Evolutionary conservation across 75 land plant species (phyloP).

Genomic region (Selaginella tamariscina): DNA sequence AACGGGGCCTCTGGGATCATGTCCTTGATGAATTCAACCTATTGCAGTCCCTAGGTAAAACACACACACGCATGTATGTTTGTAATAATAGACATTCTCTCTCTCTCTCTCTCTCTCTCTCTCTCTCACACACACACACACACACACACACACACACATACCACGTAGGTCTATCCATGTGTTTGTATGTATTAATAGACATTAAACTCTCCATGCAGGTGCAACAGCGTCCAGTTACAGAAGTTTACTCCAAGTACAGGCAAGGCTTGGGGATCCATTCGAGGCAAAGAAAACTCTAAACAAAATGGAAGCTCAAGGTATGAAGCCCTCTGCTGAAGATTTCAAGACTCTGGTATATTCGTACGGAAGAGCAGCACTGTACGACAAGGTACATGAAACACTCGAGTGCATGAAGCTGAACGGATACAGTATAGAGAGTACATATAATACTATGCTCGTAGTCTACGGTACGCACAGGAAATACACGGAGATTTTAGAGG

Average conservation of each 20-base stretch:
- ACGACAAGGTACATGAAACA: slow-evolving; percentile 39
- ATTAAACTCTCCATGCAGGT: slow-evolving; percentile 13
- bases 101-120: too few species aligned
- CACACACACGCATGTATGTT: too few species aligned
- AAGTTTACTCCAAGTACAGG: slow-evolving; percentile 36
- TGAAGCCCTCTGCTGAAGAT: slow-evolving; percentile 31
- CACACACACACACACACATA: too few species aligned
- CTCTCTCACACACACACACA: too few species aligned
- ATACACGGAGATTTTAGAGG: slow-evolving; percentile 25
- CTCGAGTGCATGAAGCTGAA: slow-evolving; percentile 23
- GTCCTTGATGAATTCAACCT: slow-evolving; percentile 18
- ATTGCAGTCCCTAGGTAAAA: slow-evolving; percentile 7
- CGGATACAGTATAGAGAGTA: slow-evolving; percentile 38
- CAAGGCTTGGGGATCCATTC: slow-evolving; percentile 23
- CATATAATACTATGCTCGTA: slow-evolving; percentile 49
- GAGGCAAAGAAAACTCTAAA: slow-evolving; percentile 38
- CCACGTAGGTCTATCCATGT: too few species aligned
- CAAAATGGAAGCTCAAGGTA: slow-evolving; percentile 35
- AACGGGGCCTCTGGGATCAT: slow-evolving; percentile 21
- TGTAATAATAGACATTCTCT: too few species aligned
- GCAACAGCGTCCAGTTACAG: slow-evolving; percentile 30
- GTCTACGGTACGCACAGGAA: slow-evolving; percentile 36
- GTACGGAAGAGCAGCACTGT: slow-evolving; percentile 41
- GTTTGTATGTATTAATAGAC: too few species aligned
- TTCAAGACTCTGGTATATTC: slow-evolving; percentile 33